Evolutionary conservation across 2,329 filamentous ascomycete genomes (phyloP).

Genomic region (Emergomyces orientalis): DNA sequence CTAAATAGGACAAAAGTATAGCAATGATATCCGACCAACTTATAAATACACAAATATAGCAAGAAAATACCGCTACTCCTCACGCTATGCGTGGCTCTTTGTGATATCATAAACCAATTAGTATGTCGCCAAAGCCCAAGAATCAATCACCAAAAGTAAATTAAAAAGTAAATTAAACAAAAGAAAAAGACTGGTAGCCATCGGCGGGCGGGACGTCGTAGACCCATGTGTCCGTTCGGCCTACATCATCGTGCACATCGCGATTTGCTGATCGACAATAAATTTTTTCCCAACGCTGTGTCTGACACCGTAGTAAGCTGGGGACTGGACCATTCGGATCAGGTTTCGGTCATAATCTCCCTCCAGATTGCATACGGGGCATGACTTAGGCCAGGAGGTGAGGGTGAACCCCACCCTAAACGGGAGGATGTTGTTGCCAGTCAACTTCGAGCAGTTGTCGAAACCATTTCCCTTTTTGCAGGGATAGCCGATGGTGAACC

Average conservation of each 20-base stretch:
- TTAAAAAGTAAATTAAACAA: background rate
- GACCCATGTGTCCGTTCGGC: background rate
- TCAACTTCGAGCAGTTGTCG: slow-evolving; percentile 20
- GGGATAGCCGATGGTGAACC: slow-evolving; percentile 39
- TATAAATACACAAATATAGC: background rate
- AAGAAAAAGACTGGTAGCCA: background rate
- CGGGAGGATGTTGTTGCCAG: slow-evolving; percentile 10
- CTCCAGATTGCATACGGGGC: slow-evolving; percentile 26
- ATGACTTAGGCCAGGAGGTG: slow-evolving; percentile 19
- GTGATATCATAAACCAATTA: background rate
- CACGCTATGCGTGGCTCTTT: background rate
- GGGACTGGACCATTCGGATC: slow-evolving; percentile 20
- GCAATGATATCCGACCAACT: background rate
- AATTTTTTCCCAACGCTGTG: slow-evolving; percentile 6
- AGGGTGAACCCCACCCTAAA: slow-evolving; percentile 12
- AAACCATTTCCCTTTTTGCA: slow-evolving; percentile 31
- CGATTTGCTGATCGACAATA: slow-evolving; percentile 4
- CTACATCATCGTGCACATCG: slow-evolving; percentile 13
- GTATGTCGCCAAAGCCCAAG: background rate
- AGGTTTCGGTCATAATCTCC: slow-evolving; percentile 26
- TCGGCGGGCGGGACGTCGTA: background rate
- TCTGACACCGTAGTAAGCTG: slow-evolving; percentile 3
- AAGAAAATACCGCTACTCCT: background rate
- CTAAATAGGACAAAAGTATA: background rate
- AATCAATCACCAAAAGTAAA: background rate